phyloP scores from a whole-genome alignment of 208 protist genomes.

The Chromosphaera perkinsii region DNA sequence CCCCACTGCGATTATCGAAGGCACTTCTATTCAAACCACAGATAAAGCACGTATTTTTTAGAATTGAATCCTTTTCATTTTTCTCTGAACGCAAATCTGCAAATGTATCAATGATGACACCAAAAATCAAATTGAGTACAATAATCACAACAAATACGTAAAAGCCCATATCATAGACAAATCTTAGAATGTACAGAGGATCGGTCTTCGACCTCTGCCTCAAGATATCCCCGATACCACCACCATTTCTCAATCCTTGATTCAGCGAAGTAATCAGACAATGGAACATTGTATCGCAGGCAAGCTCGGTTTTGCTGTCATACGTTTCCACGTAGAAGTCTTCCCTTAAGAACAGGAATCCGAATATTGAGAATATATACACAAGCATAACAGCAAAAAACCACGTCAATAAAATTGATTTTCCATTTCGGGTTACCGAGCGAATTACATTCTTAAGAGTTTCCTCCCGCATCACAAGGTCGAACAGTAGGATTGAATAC shows the following conservation, averaged over 20 bases:
- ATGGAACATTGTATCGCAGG: constrained; percentile 27
- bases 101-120: constrained; percentile 78
- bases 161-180: constrained; percentile 76
- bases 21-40: constrained; percentile 72
- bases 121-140: constrained; percentile 84
- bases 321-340: background rate
- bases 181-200: constrained; percentile 25
- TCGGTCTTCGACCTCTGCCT: constrained; percentile 19
- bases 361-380: constrained; percentile 42
- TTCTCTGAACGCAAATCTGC: constrained; percentile 38
- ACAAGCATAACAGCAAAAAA: constrained; percentile 39
- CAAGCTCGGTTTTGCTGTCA: background rate
- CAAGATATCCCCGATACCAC: constrained; percentile 51
- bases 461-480: constrained; percentile 40
- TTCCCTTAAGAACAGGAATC: constrained; percentile 24
- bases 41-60: constrained; percentile 76
- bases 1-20: constrained; percentile 60
- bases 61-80: constrained; percentile 20
- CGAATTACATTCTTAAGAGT: constrained; percentile 42
- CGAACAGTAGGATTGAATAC: constrained; percentile 32
- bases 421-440: constrained; percentile 40
- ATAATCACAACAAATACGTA: constrained; percentile 82
- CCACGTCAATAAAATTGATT: constrained; percentile 35
- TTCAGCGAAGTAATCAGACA: constrained; percentile 44
- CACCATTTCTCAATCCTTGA: constrained; percentile 44